Conservation (phyloP, 192 early-diverging fungal genomes). For the Spinellus fusiger region DNA sequence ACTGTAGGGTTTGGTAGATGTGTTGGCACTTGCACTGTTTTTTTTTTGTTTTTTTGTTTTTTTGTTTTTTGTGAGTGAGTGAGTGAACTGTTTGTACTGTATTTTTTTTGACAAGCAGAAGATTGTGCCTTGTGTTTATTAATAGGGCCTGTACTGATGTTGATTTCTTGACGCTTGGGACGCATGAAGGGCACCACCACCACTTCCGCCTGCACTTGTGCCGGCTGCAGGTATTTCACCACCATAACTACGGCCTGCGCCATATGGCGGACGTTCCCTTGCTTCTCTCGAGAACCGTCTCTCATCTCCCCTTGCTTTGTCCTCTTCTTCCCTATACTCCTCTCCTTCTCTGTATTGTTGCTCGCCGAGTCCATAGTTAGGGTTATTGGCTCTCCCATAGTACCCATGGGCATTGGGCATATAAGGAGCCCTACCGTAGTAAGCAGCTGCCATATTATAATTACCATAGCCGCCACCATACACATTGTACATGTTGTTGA, state of each 20-base stretch:
- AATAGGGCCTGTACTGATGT: constrained; percentile 39
- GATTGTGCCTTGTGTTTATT: too few species aligned
- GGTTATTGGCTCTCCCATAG: constrained; percentile 9
- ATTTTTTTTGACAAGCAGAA: too few species aligned
- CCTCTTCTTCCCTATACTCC: constrained; percentile 17
- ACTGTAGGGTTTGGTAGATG: too few species aligned
- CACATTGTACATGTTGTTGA: constrained; percentile 22
- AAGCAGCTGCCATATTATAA: constrained; percentile 27
- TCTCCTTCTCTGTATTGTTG: not conserved
- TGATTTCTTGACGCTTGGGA: constrained; percentile 30
- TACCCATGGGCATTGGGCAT: constrained; percentile 14
- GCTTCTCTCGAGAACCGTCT: constrained; percentile 5
- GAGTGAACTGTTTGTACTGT: not conserved
- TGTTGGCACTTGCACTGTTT: too few species aligned
- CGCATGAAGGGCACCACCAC: constrained; percentile 35
- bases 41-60: constrained; percentile 8
- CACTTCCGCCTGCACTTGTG: constrained; percentile 12
- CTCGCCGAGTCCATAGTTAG: constrained; percentile 23
- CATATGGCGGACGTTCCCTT: not conserved
- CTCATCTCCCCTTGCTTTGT: constrained; percentile 8
- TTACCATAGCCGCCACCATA: constrained; percentile 35
- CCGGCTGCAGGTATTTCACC: constrained; percentile 16
- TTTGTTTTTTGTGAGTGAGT: not conserved
- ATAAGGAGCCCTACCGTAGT: constrained; percentile 23
- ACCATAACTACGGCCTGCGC: constrained; percentile 4